A percentile compares a stretch with the other conserved stretches of the same genome.
Conservation (phyloP, 495 filamentous ascomycete genomes). For the Penicillium longicatenatum region DNA sequence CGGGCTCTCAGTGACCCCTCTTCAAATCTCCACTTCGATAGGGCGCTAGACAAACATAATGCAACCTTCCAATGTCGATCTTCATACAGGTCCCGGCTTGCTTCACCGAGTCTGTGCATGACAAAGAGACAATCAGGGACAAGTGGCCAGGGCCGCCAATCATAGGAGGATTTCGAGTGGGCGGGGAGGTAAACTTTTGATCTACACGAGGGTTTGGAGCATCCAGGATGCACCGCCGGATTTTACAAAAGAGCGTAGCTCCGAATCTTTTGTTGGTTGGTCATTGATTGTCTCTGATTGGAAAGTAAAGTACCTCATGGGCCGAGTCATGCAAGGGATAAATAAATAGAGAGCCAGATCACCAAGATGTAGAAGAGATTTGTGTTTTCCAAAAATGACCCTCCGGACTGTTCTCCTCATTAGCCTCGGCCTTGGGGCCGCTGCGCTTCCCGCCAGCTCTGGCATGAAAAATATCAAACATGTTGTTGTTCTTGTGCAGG, state of each 20-base stretch:
- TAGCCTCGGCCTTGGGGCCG: constrained; percentile 8
- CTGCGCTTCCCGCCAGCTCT: constrained; percentile 14
- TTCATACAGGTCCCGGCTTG: neutral
- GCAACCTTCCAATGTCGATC: neutral
- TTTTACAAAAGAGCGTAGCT: neutral
- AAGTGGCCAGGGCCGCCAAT: neutral
- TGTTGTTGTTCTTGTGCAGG: constrained; percentile 45
- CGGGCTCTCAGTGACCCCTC: neutral
- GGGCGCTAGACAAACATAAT: neutral
- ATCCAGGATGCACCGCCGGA: neutral
- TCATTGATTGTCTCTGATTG: neutral
- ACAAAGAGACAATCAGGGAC: neutral
- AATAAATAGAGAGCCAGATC: neutral
- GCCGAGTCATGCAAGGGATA: neutral
- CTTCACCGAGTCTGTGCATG: neutral
- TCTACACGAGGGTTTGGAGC: neutral
- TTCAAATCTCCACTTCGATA: neutral
- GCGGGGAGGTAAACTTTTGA: neutral
- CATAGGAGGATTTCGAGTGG: neutral
- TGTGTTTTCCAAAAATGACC: neutral
- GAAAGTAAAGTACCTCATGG: neutral
- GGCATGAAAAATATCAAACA: constrained; percentile 44
- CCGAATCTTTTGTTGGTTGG: neutral
- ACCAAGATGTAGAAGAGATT: neutral
- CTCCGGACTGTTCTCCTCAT: constrained; percentile 5